These are phyloP conservation scores for Solanum dulcamara DNA, from an alignment of 257 asterid genomes.

Conservation along the genomic window DNA sequence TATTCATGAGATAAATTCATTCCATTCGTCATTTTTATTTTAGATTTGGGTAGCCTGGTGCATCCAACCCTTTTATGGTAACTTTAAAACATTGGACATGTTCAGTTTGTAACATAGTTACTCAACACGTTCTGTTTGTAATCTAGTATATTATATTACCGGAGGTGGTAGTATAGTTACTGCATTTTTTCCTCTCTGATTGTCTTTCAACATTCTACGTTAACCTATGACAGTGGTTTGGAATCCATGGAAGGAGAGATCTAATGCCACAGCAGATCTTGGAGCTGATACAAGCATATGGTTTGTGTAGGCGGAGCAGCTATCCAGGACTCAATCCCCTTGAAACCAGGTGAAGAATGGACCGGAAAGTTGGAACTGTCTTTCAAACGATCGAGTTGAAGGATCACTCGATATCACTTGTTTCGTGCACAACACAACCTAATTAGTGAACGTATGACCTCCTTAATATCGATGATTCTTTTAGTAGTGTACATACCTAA, in stretches of 20 bases:
- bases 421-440: not conserved
- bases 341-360: conserved; percentile 80
- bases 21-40: not conserved
- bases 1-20: too few species aligned
- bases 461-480: too few species aligned
- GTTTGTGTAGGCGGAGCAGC: conserved; percentile 73
- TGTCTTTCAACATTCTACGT: not conserved
- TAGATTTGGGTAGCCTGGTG: not conserved
- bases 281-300: conserved; percentile 76
- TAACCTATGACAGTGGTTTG: conserved; percentile 50
- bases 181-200: not conserved
- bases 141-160: too few species aligned
- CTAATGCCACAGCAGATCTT: conserved; percentile 40
- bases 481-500: too few species aligned
- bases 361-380: conserved; percentile 53
- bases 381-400: conserved; percentile 21
- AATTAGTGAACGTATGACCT: not conserved
- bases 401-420: not conserved
- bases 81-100: not conserved
- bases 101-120: not conserved
- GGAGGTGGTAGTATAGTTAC: too few species aligned
- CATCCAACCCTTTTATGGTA: not conserved
- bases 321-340: conserved; percentile 48
- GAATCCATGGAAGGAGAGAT: too few species aligned
- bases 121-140: not conserved